Evolutionary conservation across 495 filamentous ascomycete species (phyloP).

Genomic region (Ramalina peruviana): DNA sequence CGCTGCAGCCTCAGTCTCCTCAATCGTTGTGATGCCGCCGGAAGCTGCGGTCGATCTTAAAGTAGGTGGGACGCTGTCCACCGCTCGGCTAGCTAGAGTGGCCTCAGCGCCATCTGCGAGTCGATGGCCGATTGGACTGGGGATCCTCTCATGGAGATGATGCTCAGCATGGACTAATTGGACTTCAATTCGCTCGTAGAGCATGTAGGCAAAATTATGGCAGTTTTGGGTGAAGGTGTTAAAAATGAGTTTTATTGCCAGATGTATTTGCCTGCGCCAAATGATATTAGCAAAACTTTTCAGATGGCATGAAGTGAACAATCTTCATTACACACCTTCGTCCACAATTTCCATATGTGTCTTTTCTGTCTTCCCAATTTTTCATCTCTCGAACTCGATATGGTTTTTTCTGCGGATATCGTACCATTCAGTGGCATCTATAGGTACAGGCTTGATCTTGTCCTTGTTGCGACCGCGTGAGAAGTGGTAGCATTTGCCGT

Average conservation of each 20-base stretch:
- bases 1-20: not conserved
- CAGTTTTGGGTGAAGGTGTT: not conserved
- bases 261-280: no score
- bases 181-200: slow-evolving; percentile 1
- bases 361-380: not conserved
- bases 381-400: not conserved
- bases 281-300: no score
- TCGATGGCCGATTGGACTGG: not conserved
- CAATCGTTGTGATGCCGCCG: not conserved
- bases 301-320: not conserved
- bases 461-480: slow-evolving; percentile 1
- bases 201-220: slow-evolving; percentile 1
- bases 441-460: not conserved
- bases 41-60: not conserved
- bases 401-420: not conserved
- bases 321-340: not conserved
- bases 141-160: not conserved
- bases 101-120: not conserved
- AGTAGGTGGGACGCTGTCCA: not conserved
- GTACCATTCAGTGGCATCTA: slow-evolving; percentile 1
- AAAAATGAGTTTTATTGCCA: not conserved
- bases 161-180: not conserved
- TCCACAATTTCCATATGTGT: not conserved
- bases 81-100: not conserved
- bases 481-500: not conserved